Evolutionary conservation across 1,284 basidiomycete genomes (phyloP).

Genomic region (Ceratorhiza oryzae-sativae): DNA sequence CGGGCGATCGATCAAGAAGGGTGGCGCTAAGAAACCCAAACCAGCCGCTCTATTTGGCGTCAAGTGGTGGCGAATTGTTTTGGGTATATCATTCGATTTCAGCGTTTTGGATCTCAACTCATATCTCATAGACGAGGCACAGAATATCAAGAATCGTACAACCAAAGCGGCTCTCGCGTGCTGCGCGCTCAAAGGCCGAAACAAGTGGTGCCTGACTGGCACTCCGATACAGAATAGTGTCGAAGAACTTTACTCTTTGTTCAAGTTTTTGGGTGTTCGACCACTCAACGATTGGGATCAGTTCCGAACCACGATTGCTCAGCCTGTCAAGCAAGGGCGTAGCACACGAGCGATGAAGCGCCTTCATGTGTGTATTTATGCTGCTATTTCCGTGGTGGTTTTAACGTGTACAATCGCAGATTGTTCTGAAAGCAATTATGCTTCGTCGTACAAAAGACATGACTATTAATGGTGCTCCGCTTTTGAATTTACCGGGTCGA

Average conservation of each 20-base stretch:
- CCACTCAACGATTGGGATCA: constrained; percentile 82
- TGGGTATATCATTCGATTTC: constrained; percentile 60
- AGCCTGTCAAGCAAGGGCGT: constrained; percentile 77
- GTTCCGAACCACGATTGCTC: constrained; percentile 81
- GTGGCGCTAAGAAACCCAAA: constrained; percentile 37
- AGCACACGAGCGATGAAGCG: constrained; percentile 82
- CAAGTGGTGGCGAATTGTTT: constrained; percentile 85
- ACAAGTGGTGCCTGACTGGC: constrained; percentile 89
- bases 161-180: constrained; percentile 86
- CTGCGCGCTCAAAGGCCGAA: constrained; percentile 77
- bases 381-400: background rate
- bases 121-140: constrained; percentile 90
- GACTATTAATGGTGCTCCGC: constrained; percentile 79
- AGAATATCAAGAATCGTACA: constrained; percentile 94
- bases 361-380: constrained; percentile 63
- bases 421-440: constrained; percentile 88
- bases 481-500: constrained; percentile 85
- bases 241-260: constrained; percentile 86
- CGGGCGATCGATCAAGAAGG: constrained; percentile 40
- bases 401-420: constrained; percentile 53
- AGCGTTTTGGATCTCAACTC: constrained; percentile 20
- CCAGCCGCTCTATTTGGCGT: constrained; percentile 72
- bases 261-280: constrained; percentile 86
- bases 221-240: constrained; percentile 94
- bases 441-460: constrained; percentile 88